Conservation (phyloP, 257 asterid genomes). For the Perilla frutescens region DNA sequence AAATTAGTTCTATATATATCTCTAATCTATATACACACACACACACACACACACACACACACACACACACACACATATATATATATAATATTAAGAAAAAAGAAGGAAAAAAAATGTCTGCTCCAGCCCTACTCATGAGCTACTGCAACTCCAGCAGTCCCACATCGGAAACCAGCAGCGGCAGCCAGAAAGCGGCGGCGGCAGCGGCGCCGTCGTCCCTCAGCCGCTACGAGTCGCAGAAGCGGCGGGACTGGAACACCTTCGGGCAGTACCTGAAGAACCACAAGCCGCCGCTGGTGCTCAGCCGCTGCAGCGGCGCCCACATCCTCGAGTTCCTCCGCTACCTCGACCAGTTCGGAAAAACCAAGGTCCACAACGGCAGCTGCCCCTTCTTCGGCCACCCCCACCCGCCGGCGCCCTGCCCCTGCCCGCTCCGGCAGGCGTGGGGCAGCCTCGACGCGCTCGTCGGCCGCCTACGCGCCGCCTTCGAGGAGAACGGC, state of each 20-base stretch:
- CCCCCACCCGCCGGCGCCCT: conserved; percentile 57
- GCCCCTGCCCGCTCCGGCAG: conserved; percentile 62
- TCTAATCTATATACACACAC: not conserved
- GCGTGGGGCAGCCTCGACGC: conserved; percentile 81
- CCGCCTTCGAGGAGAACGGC: conserved; percentile 70
- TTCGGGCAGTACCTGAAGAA: conserved; percentile 63
- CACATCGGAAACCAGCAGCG: conserved; percentile 36
- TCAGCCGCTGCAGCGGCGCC: conserved; percentile 67
- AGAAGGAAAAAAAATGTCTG: conserved; percentile 8
- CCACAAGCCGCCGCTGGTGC: conserved; percentile 68
- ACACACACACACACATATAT: not conserved
- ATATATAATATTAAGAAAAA: not conserved
- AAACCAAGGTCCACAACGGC: conserved; percentile 51
- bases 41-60: not conserved
- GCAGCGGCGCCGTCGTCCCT: conserved; percentile 32
- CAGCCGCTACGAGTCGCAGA: conserved; percentile 70
- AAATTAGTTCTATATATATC: not conserved
- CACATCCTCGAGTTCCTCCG: conserved; percentile 63
- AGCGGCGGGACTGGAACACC: conserved; percentile 69
- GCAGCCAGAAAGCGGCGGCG: conserved; percentile 27
- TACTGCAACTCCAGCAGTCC: conserved; percentile 32
- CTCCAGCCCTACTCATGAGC: not conserved
- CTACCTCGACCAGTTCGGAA: conserved; percentile 61
- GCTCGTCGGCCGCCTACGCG: conserved; percentile 65
- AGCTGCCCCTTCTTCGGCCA: conserved; percentile 60